phyloP scores from a whole-genome alignment of 139 green algal species.

The Tetradesmus obliquus region DNA sequence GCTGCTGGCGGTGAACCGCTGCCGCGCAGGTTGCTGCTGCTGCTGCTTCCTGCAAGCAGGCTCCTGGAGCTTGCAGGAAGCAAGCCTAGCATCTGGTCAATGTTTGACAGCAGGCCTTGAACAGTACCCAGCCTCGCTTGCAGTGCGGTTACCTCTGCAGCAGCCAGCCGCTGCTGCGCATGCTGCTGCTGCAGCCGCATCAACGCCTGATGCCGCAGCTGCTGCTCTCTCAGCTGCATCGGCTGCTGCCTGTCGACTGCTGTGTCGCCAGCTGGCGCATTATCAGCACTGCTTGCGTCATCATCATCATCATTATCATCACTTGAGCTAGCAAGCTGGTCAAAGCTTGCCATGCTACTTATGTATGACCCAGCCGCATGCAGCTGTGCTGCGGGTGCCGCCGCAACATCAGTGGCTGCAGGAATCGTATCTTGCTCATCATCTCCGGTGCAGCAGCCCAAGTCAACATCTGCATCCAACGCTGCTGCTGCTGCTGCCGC shows the following conservation, averaged over 20 bases:
- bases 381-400: neutral
- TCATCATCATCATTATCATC: neutral
- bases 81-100: slow-evolving; percentile 18
- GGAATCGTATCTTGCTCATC: neutral
- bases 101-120: neutral
- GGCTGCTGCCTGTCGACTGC: neutral
- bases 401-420: neutral
- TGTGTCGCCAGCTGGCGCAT: neutral
- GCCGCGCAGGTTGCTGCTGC: neutral
- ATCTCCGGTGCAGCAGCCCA: neutral
- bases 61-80: neutral
- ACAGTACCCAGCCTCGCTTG: neutral
- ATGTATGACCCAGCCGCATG: neutral
- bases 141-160: neutral
- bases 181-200: neutral
- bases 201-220: neutral
- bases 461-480: neutral
- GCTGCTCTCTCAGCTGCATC: neutral
- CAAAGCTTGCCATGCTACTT: neutral
- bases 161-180: neutral
- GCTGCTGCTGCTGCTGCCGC: neutral
- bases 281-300: neutral
- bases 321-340: neutral
- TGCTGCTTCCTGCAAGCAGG: neutral
- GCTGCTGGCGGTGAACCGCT: neutral